These are phyloP conservation scores for Daldinia grandis DNA, from an alignment of 495 filamentous ascomycete genomes.

Conservation along the genomic window DNA sequence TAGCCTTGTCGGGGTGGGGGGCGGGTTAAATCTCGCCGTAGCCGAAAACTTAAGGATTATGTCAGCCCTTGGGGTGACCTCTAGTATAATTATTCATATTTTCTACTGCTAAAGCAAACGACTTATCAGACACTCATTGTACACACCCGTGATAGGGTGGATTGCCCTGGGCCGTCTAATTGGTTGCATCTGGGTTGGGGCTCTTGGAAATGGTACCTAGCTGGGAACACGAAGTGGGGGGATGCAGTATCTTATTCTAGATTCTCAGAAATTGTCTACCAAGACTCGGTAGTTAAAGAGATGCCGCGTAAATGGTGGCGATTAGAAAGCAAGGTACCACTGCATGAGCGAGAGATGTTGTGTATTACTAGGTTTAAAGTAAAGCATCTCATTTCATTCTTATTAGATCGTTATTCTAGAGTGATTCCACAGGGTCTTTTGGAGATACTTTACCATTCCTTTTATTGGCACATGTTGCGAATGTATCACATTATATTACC, in stretches of 20 bases:
- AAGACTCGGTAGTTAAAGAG: background rate
- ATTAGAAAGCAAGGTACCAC: background rate
- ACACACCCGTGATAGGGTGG: background rate
- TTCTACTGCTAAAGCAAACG: too few species aligned
- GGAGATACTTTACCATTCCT: background rate
- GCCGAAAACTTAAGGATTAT: too few species aligned
- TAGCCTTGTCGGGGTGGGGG: too few species aligned
- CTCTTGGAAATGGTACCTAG: background rate
- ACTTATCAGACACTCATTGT: too few species aligned
- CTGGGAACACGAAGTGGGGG: background rate
- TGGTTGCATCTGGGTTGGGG: background rate
- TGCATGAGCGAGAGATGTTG: background rate
- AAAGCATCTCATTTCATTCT: background rate
- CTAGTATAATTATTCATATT: too few species aligned
- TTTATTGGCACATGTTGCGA: constrained; percentile 11
- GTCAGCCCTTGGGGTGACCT: too few species aligned
- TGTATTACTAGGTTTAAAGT: background rate
- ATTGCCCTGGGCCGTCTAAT: background rate
- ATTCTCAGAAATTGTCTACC: background rate
- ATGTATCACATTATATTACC: background rate
- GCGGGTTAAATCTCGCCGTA: too few species aligned
- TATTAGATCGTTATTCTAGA: constrained; percentile 1
- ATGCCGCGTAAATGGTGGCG: background rate
- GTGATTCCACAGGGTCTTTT: background rate
- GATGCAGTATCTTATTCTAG: background rate